phyloP scores from a whole-genome alignment of 176 grass and related monocot species.

The Zoysia japonica region DNA sequence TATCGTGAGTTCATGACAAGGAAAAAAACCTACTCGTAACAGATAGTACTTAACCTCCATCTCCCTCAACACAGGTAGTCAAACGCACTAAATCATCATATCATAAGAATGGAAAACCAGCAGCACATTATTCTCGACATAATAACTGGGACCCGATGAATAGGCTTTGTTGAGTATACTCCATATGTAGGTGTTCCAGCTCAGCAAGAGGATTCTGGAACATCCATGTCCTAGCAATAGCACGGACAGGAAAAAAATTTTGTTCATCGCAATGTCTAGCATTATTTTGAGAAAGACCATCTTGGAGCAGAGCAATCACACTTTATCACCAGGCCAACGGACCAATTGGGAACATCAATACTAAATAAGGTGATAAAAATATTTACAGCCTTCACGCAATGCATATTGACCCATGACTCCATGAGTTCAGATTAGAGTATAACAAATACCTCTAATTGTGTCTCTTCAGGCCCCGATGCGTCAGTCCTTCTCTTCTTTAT shows the following conservation, averaged over 20 bases:
- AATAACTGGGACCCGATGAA: neutral
- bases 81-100: constrained; percentile 5
- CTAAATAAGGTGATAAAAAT: neutral
- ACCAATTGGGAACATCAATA: neutral
- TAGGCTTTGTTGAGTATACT: neutral
- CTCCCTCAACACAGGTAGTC: neutral
- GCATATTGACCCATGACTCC: neutral
- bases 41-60: neutral
- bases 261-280: neutral
- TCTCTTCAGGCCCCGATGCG: constrained; percentile 61
- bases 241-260: neutral
- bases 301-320: neutral
- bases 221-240: neutral
- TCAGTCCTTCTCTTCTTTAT: constrained; percentile 87
- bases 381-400: neutral
- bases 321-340: neutral
- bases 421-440: constrained; percentile 27
- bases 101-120: constrained; percentile 24
- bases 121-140: neutral
- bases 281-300: neutral
- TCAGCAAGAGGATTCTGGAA: neutral
- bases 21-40: neutral
- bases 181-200: neutral
- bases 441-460: constrained; percentile 76
- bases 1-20: constrained; percentile 1